Conservation (phyloP, 371 early-diverging fungal genomes). For the Coemansia sp. region DNA sequence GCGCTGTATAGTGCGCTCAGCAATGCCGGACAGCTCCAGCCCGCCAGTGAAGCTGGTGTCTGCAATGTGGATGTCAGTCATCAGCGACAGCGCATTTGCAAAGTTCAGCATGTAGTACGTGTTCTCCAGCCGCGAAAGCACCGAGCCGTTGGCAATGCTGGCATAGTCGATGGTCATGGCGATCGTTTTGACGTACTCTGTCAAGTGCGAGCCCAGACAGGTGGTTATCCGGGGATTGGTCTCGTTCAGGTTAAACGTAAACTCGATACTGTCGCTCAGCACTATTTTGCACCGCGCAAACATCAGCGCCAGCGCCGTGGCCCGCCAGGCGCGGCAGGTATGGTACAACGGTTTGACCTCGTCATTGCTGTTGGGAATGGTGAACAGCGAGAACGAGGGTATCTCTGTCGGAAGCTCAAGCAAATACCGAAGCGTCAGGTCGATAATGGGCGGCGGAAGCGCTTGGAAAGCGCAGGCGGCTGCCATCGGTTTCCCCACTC, state of each 20-base stretch:
- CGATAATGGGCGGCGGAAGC: conserved; percentile 6
- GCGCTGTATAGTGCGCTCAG: neutral
- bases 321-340: conserved; percentile 8
- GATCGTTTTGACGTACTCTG: conserved; percentile 7
- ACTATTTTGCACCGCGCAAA: conserved; percentile 1
- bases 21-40: neutral
- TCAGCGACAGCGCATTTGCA: conserved; percentile 2
- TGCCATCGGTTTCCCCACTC: neutral
- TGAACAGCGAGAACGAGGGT: neutral
- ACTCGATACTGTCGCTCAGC: neutral
- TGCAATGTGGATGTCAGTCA: neutral
- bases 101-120: neutral
- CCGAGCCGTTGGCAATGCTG: neutral
- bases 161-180: neutral
- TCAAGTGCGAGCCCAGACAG: conserved; percentile 1
- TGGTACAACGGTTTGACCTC: neutral
- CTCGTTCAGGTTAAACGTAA: conserved; percentile 1
- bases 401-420: neutral
- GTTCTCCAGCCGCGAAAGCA: neutral
- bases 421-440: conserved; percentile 1
- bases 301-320: conserved; percentile 2
- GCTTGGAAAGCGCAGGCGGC: neutral
- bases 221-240: neutral
- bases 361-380: neutral
- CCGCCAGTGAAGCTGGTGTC: neutral